A percentile compares a stretch with the other conserved stretches of the same genome.
phyloP scores from a whole-genome alignment of 2,329 filamentous ascomycete genomes.

The Colletotrichum sp. region DNA sequence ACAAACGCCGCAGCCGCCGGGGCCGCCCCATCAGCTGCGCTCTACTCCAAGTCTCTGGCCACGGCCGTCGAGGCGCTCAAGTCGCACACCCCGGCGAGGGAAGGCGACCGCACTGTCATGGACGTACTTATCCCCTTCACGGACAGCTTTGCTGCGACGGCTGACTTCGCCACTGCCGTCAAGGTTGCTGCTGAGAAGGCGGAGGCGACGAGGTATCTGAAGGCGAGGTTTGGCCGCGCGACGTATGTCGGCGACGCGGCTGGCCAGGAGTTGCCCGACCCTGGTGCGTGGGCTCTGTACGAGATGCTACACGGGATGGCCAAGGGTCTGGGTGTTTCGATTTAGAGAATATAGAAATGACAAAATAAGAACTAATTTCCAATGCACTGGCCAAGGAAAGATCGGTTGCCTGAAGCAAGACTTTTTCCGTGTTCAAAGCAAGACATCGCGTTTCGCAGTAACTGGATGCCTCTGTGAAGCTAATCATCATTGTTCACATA shows the following conservation, averaged over 20 bases:
- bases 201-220: conserved; percentile 29
- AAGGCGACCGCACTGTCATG: conserved; percentile 30
- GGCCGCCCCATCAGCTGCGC: background rate
- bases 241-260: conserved; percentile 32
- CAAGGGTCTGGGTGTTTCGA: background rate
- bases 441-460: background rate
- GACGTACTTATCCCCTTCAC: conserved; percentile 26
- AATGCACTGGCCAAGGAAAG: background rate
- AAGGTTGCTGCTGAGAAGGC: conserved; percentile 31
- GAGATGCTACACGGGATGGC: conserved; percentile 25
- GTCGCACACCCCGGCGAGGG: conserved; percentile 29
- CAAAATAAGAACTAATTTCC: background rate
- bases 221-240: conserved; percentile 31
- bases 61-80: conserved; percentile 27
- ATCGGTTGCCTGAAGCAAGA: background rate
- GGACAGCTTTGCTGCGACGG: conserved; percentile 18
- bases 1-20: background rate
- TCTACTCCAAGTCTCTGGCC: conserved; percentile 26
- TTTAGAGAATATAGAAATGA: background rate
- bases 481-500: background rate
- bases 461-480: fast-evolving
- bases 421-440: too few species aligned
- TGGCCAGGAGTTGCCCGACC: conserved; percentile 32
- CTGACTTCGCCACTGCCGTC: conserved; percentile 42
- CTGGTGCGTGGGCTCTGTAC: conserved; percentile 35